phyloP scores from a whole-genome alignment of 768 basidiomycete species.

The Lyophyllum decastes region DNA sequence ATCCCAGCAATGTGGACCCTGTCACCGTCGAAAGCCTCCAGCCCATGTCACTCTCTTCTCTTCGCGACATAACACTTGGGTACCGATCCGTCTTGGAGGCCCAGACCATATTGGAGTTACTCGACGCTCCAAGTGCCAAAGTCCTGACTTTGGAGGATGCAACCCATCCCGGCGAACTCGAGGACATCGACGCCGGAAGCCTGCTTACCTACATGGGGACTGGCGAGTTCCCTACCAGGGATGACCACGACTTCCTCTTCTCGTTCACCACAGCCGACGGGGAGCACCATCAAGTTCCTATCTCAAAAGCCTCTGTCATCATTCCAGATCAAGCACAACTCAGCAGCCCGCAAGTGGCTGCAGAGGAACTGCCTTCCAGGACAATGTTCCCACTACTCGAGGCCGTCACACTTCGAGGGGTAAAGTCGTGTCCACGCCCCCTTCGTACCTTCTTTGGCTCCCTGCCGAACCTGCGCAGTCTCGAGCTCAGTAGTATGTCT shows the following conservation, averaged over 20 bases:
- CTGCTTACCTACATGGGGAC: slow-evolving; percentile 40
- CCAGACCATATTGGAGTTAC: slow-evolving; percentile 35
- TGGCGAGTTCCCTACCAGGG: slow-evolving; percentile 23
- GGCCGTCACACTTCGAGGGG: slow-evolving; percentile 33
- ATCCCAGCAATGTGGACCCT: slow-evolving; percentile 21
- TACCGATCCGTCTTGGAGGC: slow-evolving; percentile 43
- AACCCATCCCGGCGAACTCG: slow-evolving; percentile 39
- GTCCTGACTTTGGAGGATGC: slow-evolving; percentile 46
- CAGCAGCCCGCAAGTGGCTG: background rate
- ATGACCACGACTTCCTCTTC: slow-evolving; percentile 10
- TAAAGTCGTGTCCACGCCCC: slow-evolving; percentile 35
- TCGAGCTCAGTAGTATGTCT: slow-evolving; percentile 37
- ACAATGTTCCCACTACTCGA: slow-evolving; percentile 31
- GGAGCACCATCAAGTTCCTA: background rate
- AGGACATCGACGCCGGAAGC: slow-evolving; percentile 39
- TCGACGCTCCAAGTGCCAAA: slow-evolving; percentile 40
- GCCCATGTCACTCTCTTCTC: slow-evolving; percentile 37
- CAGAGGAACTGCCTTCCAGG: slow-evolving; percentile 14
- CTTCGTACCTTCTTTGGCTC: slow-evolving; percentile 33
- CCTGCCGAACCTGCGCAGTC: slow-evolving; percentile 26
- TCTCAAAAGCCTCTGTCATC: background rate
- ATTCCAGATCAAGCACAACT: background rate
- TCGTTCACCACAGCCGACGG: slow-evolving; percentile 11
- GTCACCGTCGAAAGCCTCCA: slow-evolving; percentile 21
- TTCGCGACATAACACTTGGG: slow-evolving; percentile 42